phyloP scores from a whole-genome alignment of 2,329 filamentous ascomycete species.

The Aulographum hederae region DNA sequence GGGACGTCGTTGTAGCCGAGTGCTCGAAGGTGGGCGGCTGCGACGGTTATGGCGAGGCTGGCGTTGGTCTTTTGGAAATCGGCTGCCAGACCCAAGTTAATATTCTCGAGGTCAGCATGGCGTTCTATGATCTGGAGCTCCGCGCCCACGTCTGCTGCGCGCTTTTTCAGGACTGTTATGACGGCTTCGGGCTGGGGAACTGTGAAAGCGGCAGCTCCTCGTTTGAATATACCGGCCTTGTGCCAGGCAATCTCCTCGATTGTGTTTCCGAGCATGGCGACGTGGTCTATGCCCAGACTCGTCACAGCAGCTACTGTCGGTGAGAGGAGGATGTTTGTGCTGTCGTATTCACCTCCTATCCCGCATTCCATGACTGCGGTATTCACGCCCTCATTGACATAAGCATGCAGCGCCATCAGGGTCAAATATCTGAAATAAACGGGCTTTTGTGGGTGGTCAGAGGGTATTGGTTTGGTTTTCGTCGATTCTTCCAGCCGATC shows the following conservation, averaged over 20 bases:
- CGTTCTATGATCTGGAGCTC: conserved; percentile 28
- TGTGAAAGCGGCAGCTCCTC: conserved; percentile 43
- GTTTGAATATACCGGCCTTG: conserved; percentile 75
- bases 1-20: conserved; percentile 24
- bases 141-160: conserved; percentile 31
- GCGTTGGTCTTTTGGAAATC: conserved; percentile 47
- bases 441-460: conserved; percentile 40
- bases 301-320: conserved; percentile 59
- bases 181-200: conserved; percentile 37
- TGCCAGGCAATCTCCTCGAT: conserved; percentile 80
- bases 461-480: conserved; percentile 26
- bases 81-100: conserved; percentile 37
- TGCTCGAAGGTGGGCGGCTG: conserved; percentile 35
- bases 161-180: conserved; percentile 35
- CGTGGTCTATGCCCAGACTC: conserved; percentile 72
- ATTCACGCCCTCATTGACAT: conserved; percentile 55
- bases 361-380: conserved; percentile 81
- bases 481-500: conserved; percentile 41
- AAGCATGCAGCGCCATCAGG: conserved; percentile 71
- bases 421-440: conserved; percentile 89
- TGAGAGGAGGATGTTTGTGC: conserved; percentile 64
- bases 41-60: conserved; percentile 39
- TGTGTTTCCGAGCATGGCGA: conserved; percentile 59
- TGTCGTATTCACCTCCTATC: conserved; percentile 84
- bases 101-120: conserved; percentile 24